Evolutionary conservation across 768 basidiomycete genomes (phyloP).

Genomic region (Mycena vulgaris): DNA sequence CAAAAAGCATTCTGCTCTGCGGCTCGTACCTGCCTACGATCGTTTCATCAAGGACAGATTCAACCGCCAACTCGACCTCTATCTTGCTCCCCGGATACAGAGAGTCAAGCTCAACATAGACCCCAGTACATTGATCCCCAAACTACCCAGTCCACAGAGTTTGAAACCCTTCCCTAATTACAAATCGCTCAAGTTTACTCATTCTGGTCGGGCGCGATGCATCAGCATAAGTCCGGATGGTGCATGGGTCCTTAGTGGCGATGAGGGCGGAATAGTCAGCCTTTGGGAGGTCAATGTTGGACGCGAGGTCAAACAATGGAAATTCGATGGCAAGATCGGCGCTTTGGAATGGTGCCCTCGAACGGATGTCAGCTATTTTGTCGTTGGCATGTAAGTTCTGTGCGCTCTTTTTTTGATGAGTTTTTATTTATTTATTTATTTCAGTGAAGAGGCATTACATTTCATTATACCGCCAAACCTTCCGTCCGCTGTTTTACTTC

Average conservation of each 20-base stretch:
- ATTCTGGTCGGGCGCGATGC: slow-evolving; percentile 80
- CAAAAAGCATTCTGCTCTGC: slow-evolving; percentile 85
- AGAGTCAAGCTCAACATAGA: slow-evolving; percentile 92
- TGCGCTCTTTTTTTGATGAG: slow-evolving; percentile 8
- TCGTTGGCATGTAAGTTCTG: slow-evolving; percentile 80
- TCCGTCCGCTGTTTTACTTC: slow-evolving; percentile 67
- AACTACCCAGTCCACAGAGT: slow-evolving; percentile 92
- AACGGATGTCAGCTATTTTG: slow-evolving; percentile 84
- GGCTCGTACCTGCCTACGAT: slow-evolving; percentile 93
- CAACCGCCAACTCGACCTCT: slow-evolving; percentile 93
- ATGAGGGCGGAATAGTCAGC: slow-evolving; percentile 88
- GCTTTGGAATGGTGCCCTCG: slow-evolving; percentile 96
- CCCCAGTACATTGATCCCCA: slow-evolving; percentile 92
- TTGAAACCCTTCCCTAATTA: slow-evolving; percentile 96
- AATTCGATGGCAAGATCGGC: slow-evolving; percentile 83
- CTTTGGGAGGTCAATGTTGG: slow-evolving; percentile 96
- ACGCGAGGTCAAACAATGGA: slow-evolving; percentile 90
- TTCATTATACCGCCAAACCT: slow-evolving; percentile 88
- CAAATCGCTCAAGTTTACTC: slow-evolving; percentile 78
- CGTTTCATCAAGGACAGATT: slow-evolving; percentile 96
- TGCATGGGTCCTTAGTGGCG: slow-evolving; percentile 92
- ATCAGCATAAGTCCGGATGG: slow-evolving; percentile 90
- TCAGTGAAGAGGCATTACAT: slow-evolving; percentile 85
- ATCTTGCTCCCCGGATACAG: slow-evolving; percentile 94
- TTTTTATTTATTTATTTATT: slow-evolving; percentile 29